Base-by-base conservation (phyloP, 1,139 yeast genomes). In the Suhomyces wounanorum region DNA sequence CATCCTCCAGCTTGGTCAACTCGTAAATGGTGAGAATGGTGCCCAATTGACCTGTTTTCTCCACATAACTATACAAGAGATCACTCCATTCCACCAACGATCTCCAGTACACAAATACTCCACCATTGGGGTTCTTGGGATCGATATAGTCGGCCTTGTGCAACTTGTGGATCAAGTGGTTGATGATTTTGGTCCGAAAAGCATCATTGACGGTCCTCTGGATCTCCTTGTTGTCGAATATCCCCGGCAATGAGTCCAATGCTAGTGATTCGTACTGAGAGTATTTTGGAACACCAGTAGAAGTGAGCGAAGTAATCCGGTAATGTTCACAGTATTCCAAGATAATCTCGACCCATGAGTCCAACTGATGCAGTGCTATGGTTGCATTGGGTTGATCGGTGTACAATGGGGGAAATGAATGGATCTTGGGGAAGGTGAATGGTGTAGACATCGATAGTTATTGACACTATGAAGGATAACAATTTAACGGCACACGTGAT, bases 321-420 rank as follows among this genome's bases (percentile, higher is more conserved):
- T 83, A 72, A 54, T 69, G 74, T 57, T 81, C 77, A 63, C 96
- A 87, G 60, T 82, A 89, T 5, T 77, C 73, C 25, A 87, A 65
- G 3, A 77, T 60, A 14, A 77, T 66, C 44, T 65, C 64, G 45
- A 71, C 58, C 81, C 81, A 77, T 37, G 77, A 45, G 78, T 77
- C 64, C 78, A 75, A 53, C 77, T 94, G 99, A 21, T 90, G 85
- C 37, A 80, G 78, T 71, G 88, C 81, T 2, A 96, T 86, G 17
- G 89, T 84, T 43, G 84, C 80, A 61, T 94, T 94, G 36, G 95
- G 91, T 67, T 94, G 99, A 53, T 83, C 78, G 6, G 98, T 94
- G 70, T 86, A 94, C 59, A 94, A 82, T 0, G 99, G 99, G 8
- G 97, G 97, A 67, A 90, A 94, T 40, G 85, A 75, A 67, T 90